Base-by-base conservation (phyloP, 495 filamentous ascomycete genomes). In the Penicillium turbatum region DNA sequence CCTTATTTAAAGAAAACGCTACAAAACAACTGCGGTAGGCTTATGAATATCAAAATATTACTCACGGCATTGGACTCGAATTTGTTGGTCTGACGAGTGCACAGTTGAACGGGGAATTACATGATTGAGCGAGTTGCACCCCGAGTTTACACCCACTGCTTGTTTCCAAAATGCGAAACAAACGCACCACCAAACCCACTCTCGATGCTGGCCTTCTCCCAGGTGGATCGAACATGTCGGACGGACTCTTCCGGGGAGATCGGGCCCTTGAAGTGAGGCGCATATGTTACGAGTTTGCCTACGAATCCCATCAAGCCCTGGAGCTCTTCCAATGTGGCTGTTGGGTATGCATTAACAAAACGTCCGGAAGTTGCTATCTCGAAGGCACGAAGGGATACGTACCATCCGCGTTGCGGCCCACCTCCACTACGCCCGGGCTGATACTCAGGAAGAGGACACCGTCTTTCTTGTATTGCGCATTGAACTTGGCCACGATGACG, bases 121-220 rank as follows among this genome's bases (percentile, higher is more conserved):
- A n/a, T n/a, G n/a, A 24, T 24, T 24, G 2, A 24, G 21, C 21
- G 21, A 24, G 21, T 4, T 24, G 21, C 21, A 13, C 11, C 12
- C 32, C 32, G 32, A 5, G 9, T 4, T 27, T 60, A 67, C 10
- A 68, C 26, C 77, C 79, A 82, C 49, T 75, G 66, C 62, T 79
- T 78, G 48, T 75, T 81, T 6, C 81, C 80, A 49, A 65, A 57
- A 27, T 84, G 82, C 6, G 80, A 82, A 0, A 84, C 29, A 57
- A 80, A 81, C 0, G 69, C 54, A 5, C 82, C 82, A 7, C 70
- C 78, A 53, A 76, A 38, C 3, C 79, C 78, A 34, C 64, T 64
- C 44, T 79, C 74, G 6, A 83, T 64, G 30, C 67, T 79, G 11
- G 75, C 64, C 5, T 66, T 77, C 11, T 79, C 64, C 36, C 69